Base-by-base conservation (phyloP, 345 rosid species). In the Orychophragmus violaceus region DNA sequence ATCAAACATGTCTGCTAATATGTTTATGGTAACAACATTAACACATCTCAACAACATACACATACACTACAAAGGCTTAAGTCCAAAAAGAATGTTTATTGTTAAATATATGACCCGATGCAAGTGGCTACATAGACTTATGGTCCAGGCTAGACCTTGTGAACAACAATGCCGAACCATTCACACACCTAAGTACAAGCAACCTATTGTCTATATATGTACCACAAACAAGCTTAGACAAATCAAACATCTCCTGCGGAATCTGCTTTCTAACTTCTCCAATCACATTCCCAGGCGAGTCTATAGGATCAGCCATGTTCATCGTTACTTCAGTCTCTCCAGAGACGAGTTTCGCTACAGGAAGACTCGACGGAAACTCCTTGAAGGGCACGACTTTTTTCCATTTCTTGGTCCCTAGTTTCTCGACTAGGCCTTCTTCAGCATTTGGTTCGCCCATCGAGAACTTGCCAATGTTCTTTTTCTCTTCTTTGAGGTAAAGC, bases 231-330 rank as follows among this genome's bases (percentile, higher is more conserved):
- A 93, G 76, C 69, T 80, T 88, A 0, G 92, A 88, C 66, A 88
- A 41, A 72, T 90, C 95, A 36, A 93, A 93, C 85, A 93, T 85
- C 68, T 90, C 98, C 2, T 87, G 94, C 0, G 97, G 98, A 3
- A 86, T 64, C 36, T 88, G 89, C 16, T 72, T 83, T 9, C 95
- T 74, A 60, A 87, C 85, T 82, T 94, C 96, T 37, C 79, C 82
- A 66, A 88, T 71, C 37, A 85, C 79, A n/a, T 54, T 74, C 49
- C 76, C 75, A 3, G 89, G 86, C 1, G 74, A 69, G 18, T 81
- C 83, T 7, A 83, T 74, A 64, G 69, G 71, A 54, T 70, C 77
- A n/a, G 49, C 54, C 0, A 93, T 79, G 48, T 29, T 78, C 85
- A 90, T 82, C 0, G 78, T 76, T 23, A 86, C 77, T 59, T 85